Conservation (phyloP, 345 rosid species). For the Punica granatum region DNA sequence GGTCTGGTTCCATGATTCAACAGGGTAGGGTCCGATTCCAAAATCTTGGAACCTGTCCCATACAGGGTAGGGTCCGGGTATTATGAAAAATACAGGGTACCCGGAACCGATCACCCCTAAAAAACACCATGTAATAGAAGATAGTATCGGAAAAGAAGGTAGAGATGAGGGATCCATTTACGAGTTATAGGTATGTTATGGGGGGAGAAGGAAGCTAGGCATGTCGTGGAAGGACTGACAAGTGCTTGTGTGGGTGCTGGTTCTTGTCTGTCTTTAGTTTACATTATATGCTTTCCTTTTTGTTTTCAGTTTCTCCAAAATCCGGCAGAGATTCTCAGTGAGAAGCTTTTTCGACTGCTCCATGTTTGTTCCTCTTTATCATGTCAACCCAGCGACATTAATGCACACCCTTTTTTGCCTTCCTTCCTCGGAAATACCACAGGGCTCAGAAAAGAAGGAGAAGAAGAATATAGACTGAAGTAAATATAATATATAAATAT, state of each 20-base stretch:
- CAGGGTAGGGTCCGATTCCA: no score
- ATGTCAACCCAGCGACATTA: slow-evolving; percentile 56
- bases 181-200: no score
- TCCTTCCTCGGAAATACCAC: slow-evolving; percentile 41
- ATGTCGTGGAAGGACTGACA: not conserved
- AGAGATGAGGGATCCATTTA: no score
- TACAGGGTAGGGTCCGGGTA: no score
- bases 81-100: no score
- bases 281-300: no score
- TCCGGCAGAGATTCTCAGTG: slow-evolving; percentile 56
- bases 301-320: slow-evolving; percentile 5
- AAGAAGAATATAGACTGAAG: not conserved
- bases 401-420: slow-evolving; percentile 32
- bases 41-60: no score
- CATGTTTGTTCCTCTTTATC: slow-evolving; percentile 79
- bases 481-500: not conserved
- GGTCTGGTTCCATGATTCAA: no score
- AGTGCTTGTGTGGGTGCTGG: slow-evolving; percentile 3
- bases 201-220: no score
- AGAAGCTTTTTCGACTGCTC: slow-evolving; percentile 56
- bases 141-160: no score
- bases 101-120: no score
- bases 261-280: slow-evolving; percentile 20
- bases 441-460: slow-evolving; percentile 8
- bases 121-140: no score